Base-by-base conservation (phyloP, 371 early-diverging fungal genomes). In the Zancudomyces culisetae region DNA sequence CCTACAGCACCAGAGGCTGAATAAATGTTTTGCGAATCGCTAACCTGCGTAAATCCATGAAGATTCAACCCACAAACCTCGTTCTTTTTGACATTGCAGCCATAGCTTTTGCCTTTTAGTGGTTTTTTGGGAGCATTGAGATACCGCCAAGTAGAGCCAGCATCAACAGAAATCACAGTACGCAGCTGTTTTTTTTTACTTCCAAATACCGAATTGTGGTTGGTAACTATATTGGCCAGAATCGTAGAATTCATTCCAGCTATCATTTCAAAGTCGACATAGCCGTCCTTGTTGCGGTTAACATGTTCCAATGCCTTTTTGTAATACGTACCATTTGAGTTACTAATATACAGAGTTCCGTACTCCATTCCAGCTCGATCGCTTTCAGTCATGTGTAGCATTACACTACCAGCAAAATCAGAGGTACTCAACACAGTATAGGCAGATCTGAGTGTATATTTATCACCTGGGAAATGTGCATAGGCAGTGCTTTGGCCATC, bases 181-280 rank as follows among this genome's bases (percentile, higher is more conserved):
- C 64, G 65, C 21, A 91, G 56, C 21, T 60, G 35, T 67, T 85
- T 84, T 28, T 6, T 15, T 15, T 15, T 6, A 15, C 52, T 67
- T 58, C 49, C 3, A 23, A 4, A n/a, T 19, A 72, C 72, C 28
- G 72, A 77, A 2, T 64, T 59, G 26, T 79, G 70, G 50, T 92
- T 92, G 49, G 57, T 59, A 21, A 94, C 89, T 15, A 70, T 56
- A 57, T 97, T 97, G 52, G 85, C 80, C 8, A 97, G 54, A 1
- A 91, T 79, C 27, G 90, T 79, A 40, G 92, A 92, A 59, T 82
- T 80, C 23, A 97, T 75, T 12, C 88, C 93, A 48, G 82, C 80
- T 75, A 93, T 80, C 57, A 84, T 85, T 62, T 93, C 94, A 69
- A 87, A 90, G 58, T 97, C 97, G 3, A 94, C 93, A 52, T 83